Base-by-base conservation (phyloP, 257 asterid species). In the Przewalskia tangutica region DNA sequence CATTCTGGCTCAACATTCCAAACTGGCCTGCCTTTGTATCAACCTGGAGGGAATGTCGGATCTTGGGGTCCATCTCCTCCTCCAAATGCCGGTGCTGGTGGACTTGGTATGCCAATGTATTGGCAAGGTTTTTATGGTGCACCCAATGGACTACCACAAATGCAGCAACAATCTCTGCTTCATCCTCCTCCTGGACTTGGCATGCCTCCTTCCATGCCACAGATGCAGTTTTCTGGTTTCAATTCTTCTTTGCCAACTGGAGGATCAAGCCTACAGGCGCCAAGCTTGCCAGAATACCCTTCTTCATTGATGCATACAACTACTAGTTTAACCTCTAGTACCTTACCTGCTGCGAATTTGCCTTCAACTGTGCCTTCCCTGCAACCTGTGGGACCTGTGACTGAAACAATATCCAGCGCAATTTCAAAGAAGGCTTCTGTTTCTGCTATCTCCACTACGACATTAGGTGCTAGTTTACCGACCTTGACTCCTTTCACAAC, bases 61-160 rank as follows among this genome's bases (percentile, higher is more conserved):
- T 89, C 98, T 20, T 96, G 99, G 99, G 94, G 92, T 3, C 93
- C 97, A 78, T 84, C 86, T 34, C 84, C 97, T 75, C 96, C 93
- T 23, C 97, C 94, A 58, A 95, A 88, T 89, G 90, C 91, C 77
- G 87, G 85, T 83, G 94, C 91, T 63, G 83, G 89, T 84, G 94
- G 94, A 84, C 88, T 93, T 76, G 89, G 92, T 5, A 90, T 95
- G 96, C 98, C 99, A 17, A 91, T 94, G 98, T 94, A 96, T 87
- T 96, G 97, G 97, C 98, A 89, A 81, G 97, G 98, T 59, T 94
- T 70, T 85, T 96, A 94, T 87, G 98, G 98, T 8, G 12, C 97
- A 8, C 98, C 99, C 68, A 91, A 86, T 82, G 97, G 91, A 63
- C 80, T 92, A 12, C 95, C 97, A 40, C 99, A 94, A 81, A 27